These are phyloP conservation scores for Tympanopsis confertula DNA, from an alignment of 2,329 filamentous ascomycete genomes.

Conservation along the genomic window DNA sequence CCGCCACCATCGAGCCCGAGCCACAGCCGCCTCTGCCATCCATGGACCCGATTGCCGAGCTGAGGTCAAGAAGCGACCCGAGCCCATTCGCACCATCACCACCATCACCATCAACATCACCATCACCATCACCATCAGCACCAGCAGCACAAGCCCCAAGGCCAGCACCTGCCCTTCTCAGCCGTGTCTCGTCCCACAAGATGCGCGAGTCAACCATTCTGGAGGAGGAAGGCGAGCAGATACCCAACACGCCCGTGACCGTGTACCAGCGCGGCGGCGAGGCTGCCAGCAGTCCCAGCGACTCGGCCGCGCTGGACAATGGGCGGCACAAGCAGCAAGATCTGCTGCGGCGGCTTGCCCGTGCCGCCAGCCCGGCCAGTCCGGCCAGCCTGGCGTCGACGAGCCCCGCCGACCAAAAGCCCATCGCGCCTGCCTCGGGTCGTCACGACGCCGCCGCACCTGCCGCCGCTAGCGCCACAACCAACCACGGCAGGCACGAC, in stretches of 20 bases:
- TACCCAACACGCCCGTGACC: slow-evolving; percentile 27
- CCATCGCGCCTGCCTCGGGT: slow-evolving; percentile 2
- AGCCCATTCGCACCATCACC: not conserved
- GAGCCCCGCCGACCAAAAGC: slow-evolving; percentile 3
- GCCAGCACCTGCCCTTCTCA: slow-evolving; percentile 3
- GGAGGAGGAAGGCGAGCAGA: slow-evolving; percentile 15
- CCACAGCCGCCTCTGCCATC: not conserved
- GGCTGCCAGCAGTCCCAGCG: slow-evolving; percentile 4
- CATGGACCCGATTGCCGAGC: not conserved
- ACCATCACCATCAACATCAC: not conserved
- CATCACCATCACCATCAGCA: not conserved
- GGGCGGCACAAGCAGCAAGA: slow-evolving; percentile 30
- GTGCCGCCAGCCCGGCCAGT: slow-evolving; percentile 33
- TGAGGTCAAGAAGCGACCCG: no score
- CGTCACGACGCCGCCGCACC: not conserved
- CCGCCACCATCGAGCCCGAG: not conserved
- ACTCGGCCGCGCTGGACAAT: not conserved
- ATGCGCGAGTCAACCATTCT: not conserved
- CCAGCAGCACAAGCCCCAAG: slow-evolving; percentile 1
- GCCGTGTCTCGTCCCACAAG: slow-evolving; percentile 3
- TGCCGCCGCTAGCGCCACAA: not conserved
- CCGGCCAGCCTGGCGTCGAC: slow-evolving; percentile 10
- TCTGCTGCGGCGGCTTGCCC: slow-evolving; percentile 34
- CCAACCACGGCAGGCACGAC: not conserved
- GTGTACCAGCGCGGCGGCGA: slow-evolving; percentile 17